Percentiles rank a stretch among this genome's conserved stretches.
Conservation (phyloP, 2,329 filamentous ascomycete genomes). For the Thelonectria rubi region DNA sequence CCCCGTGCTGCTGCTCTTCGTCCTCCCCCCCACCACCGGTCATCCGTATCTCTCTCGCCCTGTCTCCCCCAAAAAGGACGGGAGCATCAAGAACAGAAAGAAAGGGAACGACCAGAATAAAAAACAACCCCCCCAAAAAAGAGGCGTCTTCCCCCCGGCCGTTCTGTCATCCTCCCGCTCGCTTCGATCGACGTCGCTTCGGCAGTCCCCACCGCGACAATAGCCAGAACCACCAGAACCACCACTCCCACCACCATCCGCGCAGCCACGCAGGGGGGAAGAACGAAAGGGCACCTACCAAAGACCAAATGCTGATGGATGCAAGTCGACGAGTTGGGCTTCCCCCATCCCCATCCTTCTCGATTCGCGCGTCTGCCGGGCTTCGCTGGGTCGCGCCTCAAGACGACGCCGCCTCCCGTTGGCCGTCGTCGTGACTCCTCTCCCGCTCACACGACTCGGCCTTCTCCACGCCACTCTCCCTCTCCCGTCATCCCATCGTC, state of each 20-base stretch:
- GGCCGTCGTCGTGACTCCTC: not conserved
- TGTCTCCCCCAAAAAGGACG: slow-evolving; percentile 2
- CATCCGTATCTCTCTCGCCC: slow-evolving; percentile 5
- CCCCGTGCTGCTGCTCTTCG: not conserved
- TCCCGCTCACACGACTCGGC: slow-evolving; percentile 19
- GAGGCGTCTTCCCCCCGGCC: slow-evolving; percentile 8
- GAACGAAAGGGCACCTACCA: not conserved
- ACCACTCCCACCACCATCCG: slow-evolving; percentile 40
- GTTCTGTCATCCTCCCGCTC: slow-evolving; percentile 27
- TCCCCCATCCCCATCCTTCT: not conserved
- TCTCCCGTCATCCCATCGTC: slow-evolving; percentile 35
- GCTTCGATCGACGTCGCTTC: slow-evolving; percentile 29
- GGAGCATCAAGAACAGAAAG: slow-evolving; percentile 12
- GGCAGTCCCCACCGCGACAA: slow-evolving; percentile 27
- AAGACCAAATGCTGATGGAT: slow-evolving; percentile 30
- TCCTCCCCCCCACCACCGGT: not conserved
- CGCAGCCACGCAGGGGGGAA: slow-evolving; percentile 39
- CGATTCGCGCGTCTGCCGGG: not conserved
- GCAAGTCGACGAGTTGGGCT: not conserved
- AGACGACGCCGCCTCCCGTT: too few species aligned
- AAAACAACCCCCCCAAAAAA: not conserved
- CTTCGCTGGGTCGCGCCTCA: too few species aligned
- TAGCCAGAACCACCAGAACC: slow-evolving; percentile 30
- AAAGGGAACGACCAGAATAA: slow-evolving; percentile 6
- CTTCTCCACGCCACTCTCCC: slow-evolving; percentile 31